These are phyloP conservation scores for Leccinum insolens DNA, from an alignment of 1,284 basidiomycete genomes.

Conservation along the genomic window DNA sequence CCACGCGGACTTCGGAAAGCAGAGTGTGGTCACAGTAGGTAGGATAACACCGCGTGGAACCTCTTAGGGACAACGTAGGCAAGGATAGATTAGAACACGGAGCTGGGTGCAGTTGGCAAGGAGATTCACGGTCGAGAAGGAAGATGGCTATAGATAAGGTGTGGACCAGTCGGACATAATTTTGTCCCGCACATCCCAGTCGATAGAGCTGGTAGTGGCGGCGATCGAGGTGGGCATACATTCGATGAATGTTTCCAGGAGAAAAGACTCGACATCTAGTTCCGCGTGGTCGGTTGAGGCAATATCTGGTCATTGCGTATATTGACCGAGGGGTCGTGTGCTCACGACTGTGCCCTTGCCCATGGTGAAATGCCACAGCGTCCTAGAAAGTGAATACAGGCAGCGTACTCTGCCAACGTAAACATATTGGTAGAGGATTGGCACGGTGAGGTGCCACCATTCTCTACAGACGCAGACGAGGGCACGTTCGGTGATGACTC, in stretches of 20 bases:
- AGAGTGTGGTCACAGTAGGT: constrained; percentile 24
- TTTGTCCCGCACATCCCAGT: neutral
- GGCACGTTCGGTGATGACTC: constrained; percentile 35
- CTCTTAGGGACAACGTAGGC: constrained; percentile 12
- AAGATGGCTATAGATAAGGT: neutral
- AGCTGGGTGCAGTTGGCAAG: constrained; percentile 21
- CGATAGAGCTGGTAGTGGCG: neutral
- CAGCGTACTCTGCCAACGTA: constrained; percentile 27
- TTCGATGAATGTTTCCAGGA: constrained; percentile 22
- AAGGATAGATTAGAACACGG: constrained; percentile 22
- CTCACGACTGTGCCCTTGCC: constrained; percentile 13
- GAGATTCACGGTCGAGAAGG: constrained; percentile 1
- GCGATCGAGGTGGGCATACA: constrained; percentile 28
- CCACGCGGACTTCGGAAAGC: neutral
- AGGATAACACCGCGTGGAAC: constrained; percentile 5
- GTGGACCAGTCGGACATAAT: constrained; percentile 21
- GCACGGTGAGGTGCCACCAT: neutral
- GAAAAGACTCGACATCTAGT: constrained; percentile 5
- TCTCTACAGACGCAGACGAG: constrained; percentile 26
- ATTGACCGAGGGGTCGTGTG: constrained; percentile 23
- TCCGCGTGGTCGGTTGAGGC: neutral
- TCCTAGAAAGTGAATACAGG: constrained; percentile 27
- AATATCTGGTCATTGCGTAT: neutral
- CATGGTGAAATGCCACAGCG: constrained; percentile 20
- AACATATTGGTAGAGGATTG: constrained; percentile 17